These are phyloP conservation scores for Alloteropsis angusta DNA, from an alignment of 202 grass and related monocot genomes.

Conservation along the genomic window DNA sequence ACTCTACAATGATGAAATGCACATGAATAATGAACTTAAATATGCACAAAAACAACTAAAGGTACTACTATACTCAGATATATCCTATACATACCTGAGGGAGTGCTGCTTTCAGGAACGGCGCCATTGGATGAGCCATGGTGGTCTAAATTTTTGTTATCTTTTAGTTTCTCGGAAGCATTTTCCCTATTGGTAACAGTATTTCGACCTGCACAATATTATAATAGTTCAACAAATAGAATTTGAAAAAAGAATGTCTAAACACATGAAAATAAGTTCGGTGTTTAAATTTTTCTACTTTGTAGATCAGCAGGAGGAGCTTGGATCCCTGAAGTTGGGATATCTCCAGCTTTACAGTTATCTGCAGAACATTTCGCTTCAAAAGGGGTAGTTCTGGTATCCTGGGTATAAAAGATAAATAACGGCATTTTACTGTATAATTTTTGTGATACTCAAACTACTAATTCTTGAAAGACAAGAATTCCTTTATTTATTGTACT, in stretches of 20 bases:
- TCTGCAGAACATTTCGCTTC: slow-evolving; percentile 29
- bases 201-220: slow-evolving; percentile 39
- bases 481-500: background rate
- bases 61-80: background rate
- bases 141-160: slow-evolving; percentile 18
- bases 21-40: background rate
- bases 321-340: slow-evolving; percentile 26
- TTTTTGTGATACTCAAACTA: background rate
- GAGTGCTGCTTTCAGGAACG: slow-evolving; percentile 29
- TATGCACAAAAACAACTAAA: background rate
- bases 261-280: background rate
- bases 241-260: background rate
- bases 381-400: slow-evolving; percentile 14
- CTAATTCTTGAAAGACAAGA: background rate
- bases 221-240: background rate
- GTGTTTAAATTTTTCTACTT: slow-evolving; percentile 17
- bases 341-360: slow-evolving; percentile 22
- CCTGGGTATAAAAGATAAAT: slow-evolving; percentile 26
- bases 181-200: slow-evolving; percentile 17
- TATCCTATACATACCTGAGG: slow-evolving; percentile 32
- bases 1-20: slow-evolving; percentile 37
- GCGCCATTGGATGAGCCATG: slow-evolving; percentile 21
- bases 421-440: background rate
- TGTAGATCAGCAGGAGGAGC: slow-evolving; percentile 12
- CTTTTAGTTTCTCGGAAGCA: slow-evolving; percentile 17